Evolutionary conservation across 23 red algal species (phyloP).

Genomic region (Gracilaria gracilis): DNA sequence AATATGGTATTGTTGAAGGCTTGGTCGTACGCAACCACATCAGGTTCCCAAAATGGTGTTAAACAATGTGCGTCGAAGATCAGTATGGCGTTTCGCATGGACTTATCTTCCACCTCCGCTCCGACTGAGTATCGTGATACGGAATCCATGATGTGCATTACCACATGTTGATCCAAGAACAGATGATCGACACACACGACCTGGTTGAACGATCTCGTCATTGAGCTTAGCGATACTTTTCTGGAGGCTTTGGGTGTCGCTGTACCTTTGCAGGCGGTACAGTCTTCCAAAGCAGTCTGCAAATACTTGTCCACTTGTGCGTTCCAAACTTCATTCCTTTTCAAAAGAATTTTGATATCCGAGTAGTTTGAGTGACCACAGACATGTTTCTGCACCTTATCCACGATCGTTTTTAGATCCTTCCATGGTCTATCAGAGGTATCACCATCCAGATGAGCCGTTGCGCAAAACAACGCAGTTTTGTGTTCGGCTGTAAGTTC

Average conservation of each 20-base stretch:
- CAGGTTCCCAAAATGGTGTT: not conserved
- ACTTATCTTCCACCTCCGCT: not conserved
- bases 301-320: not conserved
- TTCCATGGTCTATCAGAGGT: not conserved
- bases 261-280: not conserved
- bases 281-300: not conserved
- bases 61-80: not conserved
- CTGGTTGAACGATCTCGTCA: not conserved
- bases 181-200: not conserved
- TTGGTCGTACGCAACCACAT: slow-evolving; percentile 3
- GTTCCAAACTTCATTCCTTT: slow-evolving; percentile 11
- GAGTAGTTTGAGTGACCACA: slow-evolving; percentile 18
- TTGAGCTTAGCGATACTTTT: not conserved
- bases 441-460: not conserved
- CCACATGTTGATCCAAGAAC: not conserved
- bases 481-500: not conserved
- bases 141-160: not conserved
- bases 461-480: not conserved
- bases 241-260: not conserved
- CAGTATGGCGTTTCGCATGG: not conserved
- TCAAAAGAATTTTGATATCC: slow-evolving; percentile 16
- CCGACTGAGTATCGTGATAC: not conserved
- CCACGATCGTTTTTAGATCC: not conserved
- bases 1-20: slow-evolving; percentile 25
- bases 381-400: slow-evolving; percentile 17